Evolutionary conservation across 345 rosid species (phyloP).

Genomic region (Pistacia vera): DNA sequence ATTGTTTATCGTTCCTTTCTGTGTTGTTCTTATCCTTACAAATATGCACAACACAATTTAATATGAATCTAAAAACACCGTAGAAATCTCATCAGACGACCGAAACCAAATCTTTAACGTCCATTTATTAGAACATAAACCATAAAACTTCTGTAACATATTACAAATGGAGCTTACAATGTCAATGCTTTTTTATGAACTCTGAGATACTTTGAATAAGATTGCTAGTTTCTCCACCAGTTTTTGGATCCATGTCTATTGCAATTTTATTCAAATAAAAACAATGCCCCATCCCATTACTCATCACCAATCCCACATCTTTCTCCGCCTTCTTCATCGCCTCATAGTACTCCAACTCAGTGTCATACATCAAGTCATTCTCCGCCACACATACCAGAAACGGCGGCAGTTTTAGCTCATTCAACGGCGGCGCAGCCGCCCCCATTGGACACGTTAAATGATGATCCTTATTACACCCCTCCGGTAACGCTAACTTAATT

Average conservation of each 20-base stretch:
- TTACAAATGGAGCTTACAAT: too few species aligned
- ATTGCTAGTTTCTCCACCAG: slow-evolving; percentile 30
- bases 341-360: slow-evolving; percentile 60
- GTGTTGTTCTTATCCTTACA: too few species aligned
- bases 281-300: slow-evolving; percentile 52
- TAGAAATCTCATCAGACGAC: too few species aligned
- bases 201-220: slow-evolving; percentile 43
- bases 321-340: slow-evolving; percentile 47
- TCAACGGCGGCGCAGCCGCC: slow-evolving; percentile 31
- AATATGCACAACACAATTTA: too few species aligned
- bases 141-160: too few species aligned
- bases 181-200: slow-evolving; percentile 37
- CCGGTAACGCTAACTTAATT: slow-evolving; percentile 44
- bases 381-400: slow-evolving; percentile 51
- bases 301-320: slow-evolving; percentile 48
- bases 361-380: slow-evolving; percentile 49
- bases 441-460: slow-evolving; percentile 73
- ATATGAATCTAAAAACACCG: too few species aligned
- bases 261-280: slow-evolving; percentile 64
- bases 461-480: slow-evolving; percentile 47
- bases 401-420: slow-evolving; percentile 45
- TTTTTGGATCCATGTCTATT: slow-evolving; percentile 43
- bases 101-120: too few species aligned
- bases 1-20: too few species aligned
- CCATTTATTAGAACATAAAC: too few species aligned